Base-by-base conservation (phyloP, 345 rosid genomes). In the Eutrema heterophyllum region DNA sequence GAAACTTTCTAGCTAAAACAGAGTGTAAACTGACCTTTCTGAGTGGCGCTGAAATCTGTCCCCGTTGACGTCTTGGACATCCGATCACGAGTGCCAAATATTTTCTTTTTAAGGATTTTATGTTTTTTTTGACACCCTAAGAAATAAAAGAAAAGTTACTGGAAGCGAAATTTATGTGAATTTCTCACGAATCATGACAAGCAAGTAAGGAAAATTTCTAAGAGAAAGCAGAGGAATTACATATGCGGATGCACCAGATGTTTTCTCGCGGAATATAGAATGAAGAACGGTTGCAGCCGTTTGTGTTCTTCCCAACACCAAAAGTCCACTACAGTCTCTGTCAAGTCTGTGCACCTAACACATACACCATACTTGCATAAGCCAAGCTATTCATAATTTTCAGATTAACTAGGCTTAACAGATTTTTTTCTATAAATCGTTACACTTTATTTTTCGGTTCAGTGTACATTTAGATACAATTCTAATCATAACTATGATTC, bases 221-320 rank as follows among this genome's bases (percentile, higher is more conserved):
- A 67, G 49, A 49, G 68, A 58, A 56, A 74, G 29, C 21, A 36
- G 9, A 73, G 55, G 9, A 69, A 54, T 81, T 78, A 88, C 96
- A 62, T 83, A 68, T 58, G 81, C 80, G 3, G 88, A 86, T 71
- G 90, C 97, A 73, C 86, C 83, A 70, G 80, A 71, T 64, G 97
- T 92, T 87, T 92, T 92, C 83, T 88, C 96, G 6, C 95, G 86
- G 82, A 94, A 94, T 61, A 94, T 74, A 27, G 97, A 84, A 83
- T 94, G 97, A 80, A 94, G 80, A 75, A 86, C 80, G 48, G 92
- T 77, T 4, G 96, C 82, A 79, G 93, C 88, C 8, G 79, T 80
- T 71, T 87, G 93, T 36, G 97, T 92, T 85, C 97, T 88, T 53
- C 89, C 99, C 96, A 94, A 85, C 74, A 94, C 93, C 88, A 94